phyloP scores from a whole-genome alignment of 306 rosid species.

The Quercus wislizeni region DNA sequence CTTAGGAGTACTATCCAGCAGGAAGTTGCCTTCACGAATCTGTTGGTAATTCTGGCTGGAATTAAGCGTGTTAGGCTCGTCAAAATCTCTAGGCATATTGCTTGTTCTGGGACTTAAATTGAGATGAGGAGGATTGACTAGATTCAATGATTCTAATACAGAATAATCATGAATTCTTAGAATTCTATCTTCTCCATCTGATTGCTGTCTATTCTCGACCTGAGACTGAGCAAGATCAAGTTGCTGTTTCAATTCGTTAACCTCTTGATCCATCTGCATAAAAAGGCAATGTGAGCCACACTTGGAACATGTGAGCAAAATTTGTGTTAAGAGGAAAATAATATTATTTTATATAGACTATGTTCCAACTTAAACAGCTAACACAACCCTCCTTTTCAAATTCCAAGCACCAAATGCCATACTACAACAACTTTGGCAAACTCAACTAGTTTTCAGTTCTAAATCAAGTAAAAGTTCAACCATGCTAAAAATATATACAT shows the following conservation, averaged over 20 bases:
- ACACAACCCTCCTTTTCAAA: background rate
- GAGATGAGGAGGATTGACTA: conserved; percentile 13
- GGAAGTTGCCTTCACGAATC: conserved; percentile 47
- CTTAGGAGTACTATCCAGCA: conserved; percentile 45
- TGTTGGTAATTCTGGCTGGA: conserved; percentile 31
- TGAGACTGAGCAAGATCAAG: conserved; percentile 73
- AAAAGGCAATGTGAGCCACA: background rate
- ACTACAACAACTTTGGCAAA: background rate
- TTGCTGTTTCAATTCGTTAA: conserved; percentile 64
- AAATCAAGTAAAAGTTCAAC: background rate
- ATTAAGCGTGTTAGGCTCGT: conserved; percentile 17
- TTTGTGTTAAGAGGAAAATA: background rate
- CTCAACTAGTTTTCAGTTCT: background rate
- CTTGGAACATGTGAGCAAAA: background rate
- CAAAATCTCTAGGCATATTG: conserved; percentile 15
- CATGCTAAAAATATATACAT: background rate
- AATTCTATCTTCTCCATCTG: conserved; percentile 37
- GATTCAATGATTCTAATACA: conserved; percentile 29
- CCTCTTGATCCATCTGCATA: conserved; percentile 72
- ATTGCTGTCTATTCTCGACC: conserved; percentile 46
- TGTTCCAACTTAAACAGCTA: background rate
- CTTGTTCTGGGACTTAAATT: conserved; percentile 1
- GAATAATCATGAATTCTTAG: conserved; percentile 28
- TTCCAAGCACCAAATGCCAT: background rate
- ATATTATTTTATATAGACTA: background rate